Base-by-base conservation (phyloP, 2,329 filamentous ascomycete genomes). In the Elsinoe arachidis region DNA sequence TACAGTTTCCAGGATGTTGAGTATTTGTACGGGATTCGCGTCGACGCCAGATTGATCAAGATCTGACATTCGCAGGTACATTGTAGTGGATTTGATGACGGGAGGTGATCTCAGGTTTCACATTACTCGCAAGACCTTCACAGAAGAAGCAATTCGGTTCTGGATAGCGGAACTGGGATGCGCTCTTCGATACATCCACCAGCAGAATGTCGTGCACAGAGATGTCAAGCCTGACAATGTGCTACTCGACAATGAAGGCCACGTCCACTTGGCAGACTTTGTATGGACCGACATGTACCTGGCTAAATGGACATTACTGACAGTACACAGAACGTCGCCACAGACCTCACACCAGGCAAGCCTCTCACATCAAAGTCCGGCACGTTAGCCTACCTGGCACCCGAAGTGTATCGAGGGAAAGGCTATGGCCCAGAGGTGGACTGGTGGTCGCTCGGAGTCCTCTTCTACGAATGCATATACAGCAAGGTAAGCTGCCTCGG, bases 391-490 rank as follows among this genome's bases (percentile, higher is more conserved):
- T 99, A 99, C 69, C 82, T 99, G 6, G 91, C 92, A 1, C 93
- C 93, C 3, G 93, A 99, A 71, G 93, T 97, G 1, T 99, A 97
- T 67, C 81, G 85, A 63, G 92, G 92, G 51, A 86, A 84, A 61
- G 93, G 93, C 38, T 99, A 99, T 68, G 85, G 88, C 60, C 84
- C 85, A 47, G 88, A 93, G 65, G 91, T 93, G 41, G 93, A 99
- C 70, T 99, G 93, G 93, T 99, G 93, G 93, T 97, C 93, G 5
- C 74, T 99, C 19, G 93, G 93, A 51, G 93, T 99, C 46, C 81
- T 95, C n/a, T 97, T 97, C 72, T 99, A 96, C 72, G 93, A 99
- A 72, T 97, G 93, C 79, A 96, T 99, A 63, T 99, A 97, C 76
- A 96, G 95, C 76, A 97, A 95, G 85, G 90, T 90, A 73, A 55